Conservation (phyloP, 2,329 filamentous ascomycete species). For the Alternaria triticina region DNA sequence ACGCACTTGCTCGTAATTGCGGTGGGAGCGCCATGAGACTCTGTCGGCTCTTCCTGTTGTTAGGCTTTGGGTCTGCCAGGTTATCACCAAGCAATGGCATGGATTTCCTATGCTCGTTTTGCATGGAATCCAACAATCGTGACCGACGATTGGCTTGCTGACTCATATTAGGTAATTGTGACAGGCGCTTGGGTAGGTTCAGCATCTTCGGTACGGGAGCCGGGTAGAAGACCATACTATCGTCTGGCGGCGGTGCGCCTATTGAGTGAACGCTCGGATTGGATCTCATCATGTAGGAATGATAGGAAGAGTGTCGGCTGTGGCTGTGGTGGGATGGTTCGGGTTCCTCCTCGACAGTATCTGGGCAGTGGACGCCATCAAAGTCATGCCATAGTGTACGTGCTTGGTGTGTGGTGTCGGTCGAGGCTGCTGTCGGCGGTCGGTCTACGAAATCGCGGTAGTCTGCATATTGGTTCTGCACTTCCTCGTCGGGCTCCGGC, state of each 20-base stretch:
- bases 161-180: constrained; percentile 70
- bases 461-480: constrained; percentile 14
- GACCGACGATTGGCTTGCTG: constrained; percentile 74
- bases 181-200: constrained; percentile 87
- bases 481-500: constrained; percentile 8
- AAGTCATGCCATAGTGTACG: constrained; percentile 77
- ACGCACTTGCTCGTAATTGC: constrained; percentile 87
- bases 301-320: constrained; percentile 32
- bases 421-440: constrained; percentile 61
- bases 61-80: constrained; percentile 13
- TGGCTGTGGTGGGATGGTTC: constrained; percentile 28
- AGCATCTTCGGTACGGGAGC: constrained; percentile 93
- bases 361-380: constrained; percentile 77
- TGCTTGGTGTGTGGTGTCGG: constrained; percentile 69
- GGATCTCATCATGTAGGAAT: constrained; percentile 55
- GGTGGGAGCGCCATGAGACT: constrained; percentile 70
- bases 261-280: constrained; percentile 25
- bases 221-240: constrained; percentile 92
- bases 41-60: constrained; percentile 42
- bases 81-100: constrained; percentile 38
- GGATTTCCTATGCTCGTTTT: constrained; percentile 60
- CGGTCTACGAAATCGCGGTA: constrained; percentile 50
- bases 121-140: constrained; percentile 72
- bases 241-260: constrained; percentile 63
- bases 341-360: constrained; percentile 48